Evolutionary conservation across 495 filamentous ascomycete species (phyloP), one percentile per base, ranked within the genome.

Genomic region (Endocarpon pusillum): DNA sequence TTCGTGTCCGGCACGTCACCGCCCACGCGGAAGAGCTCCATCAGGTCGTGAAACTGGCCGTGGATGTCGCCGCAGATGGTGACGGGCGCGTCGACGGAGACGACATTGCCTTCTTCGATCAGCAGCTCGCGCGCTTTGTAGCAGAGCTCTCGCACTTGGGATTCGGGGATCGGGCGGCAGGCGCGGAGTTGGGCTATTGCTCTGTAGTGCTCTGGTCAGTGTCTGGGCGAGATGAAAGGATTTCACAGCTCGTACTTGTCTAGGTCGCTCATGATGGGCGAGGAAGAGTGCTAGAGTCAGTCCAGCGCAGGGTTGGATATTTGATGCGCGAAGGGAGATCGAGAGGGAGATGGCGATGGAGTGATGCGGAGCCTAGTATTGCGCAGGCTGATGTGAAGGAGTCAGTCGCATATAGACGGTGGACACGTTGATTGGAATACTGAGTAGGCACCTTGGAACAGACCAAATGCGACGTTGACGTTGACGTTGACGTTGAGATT

Each of bases 61-160:
- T 97, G 87, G 41, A 97, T 97, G 49, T 97, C 89, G 33, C 89
- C 89, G 52, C 89, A 97, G 71, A 97, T 94, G 51, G 89, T 97
- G 44, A 97, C 89, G 17, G 89, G 89, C 36, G 89, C 89, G 48
- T 87, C 78, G 42, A 97, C 86, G 21, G 81, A 80, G 35, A 96
- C 89, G 31, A 97, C 89, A 55, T 97, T 97, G 38, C 82, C 86
- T 60, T 97, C 89, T 59, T 97, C 89, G 40, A 97, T 92, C 32
- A 97, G 63, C 23, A 97, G 72, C 60, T 97, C 89, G 36, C 89
- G 73, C 31, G 89, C 89, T 58, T 96, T 96, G 66, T 94, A 85
- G 59, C 91, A 96, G 48, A 97, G 68, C 54, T 96, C 85, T 45
- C 89, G 78, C 32, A 97, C 91, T 52, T 93, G 80, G 28, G 74